Percentiles rank a stretch among this genome's conserved stretches.
These are phyloP conservation scores for Cladosporium sp. DNA, from an alignment of 2,329 filamentous ascomycete genomes.

Conservation along the genomic window DNA sequence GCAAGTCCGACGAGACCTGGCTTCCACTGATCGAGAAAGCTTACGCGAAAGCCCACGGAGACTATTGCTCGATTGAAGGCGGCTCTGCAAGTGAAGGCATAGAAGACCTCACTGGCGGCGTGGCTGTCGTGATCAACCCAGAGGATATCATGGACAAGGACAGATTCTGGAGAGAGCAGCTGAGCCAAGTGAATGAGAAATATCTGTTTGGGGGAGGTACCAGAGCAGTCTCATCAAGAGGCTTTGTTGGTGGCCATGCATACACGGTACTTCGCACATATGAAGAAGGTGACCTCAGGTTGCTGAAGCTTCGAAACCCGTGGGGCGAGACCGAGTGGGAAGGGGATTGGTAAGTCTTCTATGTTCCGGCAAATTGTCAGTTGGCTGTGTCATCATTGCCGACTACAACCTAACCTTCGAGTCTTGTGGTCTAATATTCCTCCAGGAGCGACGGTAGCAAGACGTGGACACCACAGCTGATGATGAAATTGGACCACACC, in stretches of 20 bases:
- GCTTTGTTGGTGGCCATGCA: conserved; percentile 57
- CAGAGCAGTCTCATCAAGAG: conserved; percentile 35
- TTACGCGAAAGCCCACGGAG: conserved; percentile 78
- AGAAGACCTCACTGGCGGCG: conserved; percentile 59
- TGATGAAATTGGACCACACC: conserved; percentile 49
- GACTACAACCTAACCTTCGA: background rate
- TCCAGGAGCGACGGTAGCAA: conserved; percentile 66
- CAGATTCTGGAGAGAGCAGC: conserved; percentile 76
- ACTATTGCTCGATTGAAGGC: conserved; percentile 70
- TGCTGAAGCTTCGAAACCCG: conserved; percentile 61
- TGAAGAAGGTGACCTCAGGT: conserved; percentile 37
- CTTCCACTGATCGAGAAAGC: conserved; percentile 76
- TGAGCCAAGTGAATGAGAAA: conserved; percentile 74
- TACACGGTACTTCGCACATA: conserved; percentile 57
- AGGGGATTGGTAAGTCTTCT: conserved; percentile 57
- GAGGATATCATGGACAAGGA: conserved; percentile 74
- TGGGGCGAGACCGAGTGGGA: conserved; percentile 81
- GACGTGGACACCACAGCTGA: conserved; percentile 78
- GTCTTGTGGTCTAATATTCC: background rate
- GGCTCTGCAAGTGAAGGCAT: conserved; percentile 64
- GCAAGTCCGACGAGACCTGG: conserved; percentile 77
- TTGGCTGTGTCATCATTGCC: background rate
- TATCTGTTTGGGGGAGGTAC: conserved; percentile 71
- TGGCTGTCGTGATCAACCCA: conserved; percentile 64
- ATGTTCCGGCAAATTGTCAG: background rate